A percentile compares a stretch with the other conserved stretches of the same genome.
These are phyloP conservation scores for Lecanoromycetidae sp. DNA, from an alignment of 2,329 filamentous ascomycete species.

Conservation along the genomic window DNA sequence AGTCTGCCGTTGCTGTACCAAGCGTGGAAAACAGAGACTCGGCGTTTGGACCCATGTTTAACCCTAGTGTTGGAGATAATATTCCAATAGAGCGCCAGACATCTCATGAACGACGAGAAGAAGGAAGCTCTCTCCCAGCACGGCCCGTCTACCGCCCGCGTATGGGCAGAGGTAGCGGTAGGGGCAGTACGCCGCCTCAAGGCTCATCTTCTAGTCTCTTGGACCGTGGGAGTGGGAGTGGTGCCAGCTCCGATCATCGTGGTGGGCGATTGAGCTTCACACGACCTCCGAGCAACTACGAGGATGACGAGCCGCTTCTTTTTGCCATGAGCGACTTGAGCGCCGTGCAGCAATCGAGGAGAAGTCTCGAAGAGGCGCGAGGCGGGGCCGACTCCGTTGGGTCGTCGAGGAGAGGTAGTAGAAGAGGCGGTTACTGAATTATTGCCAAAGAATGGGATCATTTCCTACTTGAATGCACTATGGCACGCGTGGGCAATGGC, in stretches of 20 bases:
- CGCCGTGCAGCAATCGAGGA: constrained; percentile 35
- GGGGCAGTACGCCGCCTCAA: constrained; percentile 23
- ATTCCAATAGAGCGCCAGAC: constrained; percentile 8
- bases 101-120: constrained; percentile 11
- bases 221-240: constrained; percentile 23
- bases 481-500: constrained; percentile 1
- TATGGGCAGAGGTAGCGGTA: constrained; percentile 23
- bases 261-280: constrained; percentile 34
- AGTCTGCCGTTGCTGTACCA: constrained; percentile 26
- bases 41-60: constrained; percentile 34
- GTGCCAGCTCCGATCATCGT: constrained; percentile 27
- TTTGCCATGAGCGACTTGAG: constrained; percentile 65
- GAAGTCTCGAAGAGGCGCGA: constrained; percentile 46
- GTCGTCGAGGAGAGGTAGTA: constrained; percentile 11
- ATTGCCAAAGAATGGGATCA: background rate
- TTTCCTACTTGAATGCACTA: background rate
- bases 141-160: constrained; percentile 23
- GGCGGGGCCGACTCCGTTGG: constrained; percentile 21
- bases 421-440: constrained; percentile 8
- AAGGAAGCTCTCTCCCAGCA: constrained; percentile 2
- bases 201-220: constrained; percentile 27
- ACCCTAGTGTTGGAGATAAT: constrained; percentile 24
- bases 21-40: constrained; percentile 20
- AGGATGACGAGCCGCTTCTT: constrained; percentile 57
- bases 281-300: constrained; percentile 30